These are phyloP conservation scores for Thalassiosira livingstoniorum DNA, from an alignment of 352 stramenopile species.

Conservation along the genomic window DNA sequence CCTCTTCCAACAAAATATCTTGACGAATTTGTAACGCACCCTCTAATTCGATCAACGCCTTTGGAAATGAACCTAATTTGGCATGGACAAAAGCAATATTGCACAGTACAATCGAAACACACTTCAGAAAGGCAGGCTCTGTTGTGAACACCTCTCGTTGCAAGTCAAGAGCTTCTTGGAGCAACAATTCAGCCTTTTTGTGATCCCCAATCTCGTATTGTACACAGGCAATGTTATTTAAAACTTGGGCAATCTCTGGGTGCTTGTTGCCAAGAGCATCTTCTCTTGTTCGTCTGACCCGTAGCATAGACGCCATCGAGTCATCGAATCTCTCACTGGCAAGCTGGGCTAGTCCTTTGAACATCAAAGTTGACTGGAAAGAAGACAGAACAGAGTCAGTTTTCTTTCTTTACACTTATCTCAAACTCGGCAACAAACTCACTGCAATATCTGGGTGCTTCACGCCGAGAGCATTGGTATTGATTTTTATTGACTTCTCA, in stretches of 20 bases:
- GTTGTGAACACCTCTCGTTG: constrained; percentile 45
- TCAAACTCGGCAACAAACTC: too few species aligned
- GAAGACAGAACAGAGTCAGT: not conserved
- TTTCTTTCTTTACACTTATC: too few species aligned
- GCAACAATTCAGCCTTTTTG: constrained; percentile 34
- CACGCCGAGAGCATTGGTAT: constrained; percentile 31
- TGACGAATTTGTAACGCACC: constrained; percentile 50
- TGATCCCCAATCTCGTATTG: constrained; percentile 42
- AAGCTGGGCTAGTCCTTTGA: constrained; percentile 38
- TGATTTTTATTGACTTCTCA: constrained; percentile 41
- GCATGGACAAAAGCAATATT: constrained; percentile 55
- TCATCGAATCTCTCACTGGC: constrained; percentile 52
- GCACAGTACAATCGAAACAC: constrained; percentile 40
- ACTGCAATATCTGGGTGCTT: constrained; percentile 41
- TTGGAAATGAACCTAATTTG: constrained; percentile 47
- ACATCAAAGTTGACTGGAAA: constrained; percentile 44
- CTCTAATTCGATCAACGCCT: constrained; percentile 53
- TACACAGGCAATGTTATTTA: constrained; percentile 52
- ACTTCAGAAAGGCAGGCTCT: constrained; percentile 41
- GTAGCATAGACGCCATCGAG: constrained; percentile 36
- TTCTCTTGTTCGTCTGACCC: constrained; percentile 30
- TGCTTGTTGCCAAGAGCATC: constrained; percentile 25
- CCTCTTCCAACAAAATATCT: constrained; percentile 48
- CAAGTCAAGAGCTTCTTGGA: constrained; percentile 51
- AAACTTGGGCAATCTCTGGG: constrained; percentile 35